Base-by-base conservation (phyloP, 176 grass and related monocot genomes). In the Eleusine indica region DNA sequence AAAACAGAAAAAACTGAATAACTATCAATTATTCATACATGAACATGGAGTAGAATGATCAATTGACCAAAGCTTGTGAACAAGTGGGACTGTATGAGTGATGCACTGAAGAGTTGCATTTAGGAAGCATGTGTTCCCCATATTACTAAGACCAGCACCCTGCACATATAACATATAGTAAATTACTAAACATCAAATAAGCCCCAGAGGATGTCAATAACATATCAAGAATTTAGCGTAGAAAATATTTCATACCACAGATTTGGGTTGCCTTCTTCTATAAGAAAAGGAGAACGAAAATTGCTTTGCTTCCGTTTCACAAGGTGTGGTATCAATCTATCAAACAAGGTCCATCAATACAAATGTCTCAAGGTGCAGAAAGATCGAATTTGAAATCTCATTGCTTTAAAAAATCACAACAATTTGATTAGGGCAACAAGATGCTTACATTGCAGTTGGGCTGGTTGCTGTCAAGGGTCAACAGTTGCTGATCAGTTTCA, bases 61-160 rank as follows among this genome's bases (percentile, higher is more conserved):
- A 1, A 40, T 77, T 47, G 83, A 83, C 53, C 60, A 68, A 62
- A 96, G 83, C 85, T 78, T 93, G 62, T 90, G 78, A 73, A 91
- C 70, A 75, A 99, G 80, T 4, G 93, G 93, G 37, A 96, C 93
- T 40, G 93, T 99, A 69, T 99, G 96, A 51, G 93, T 94, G 40
- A 99, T 91, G 83, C 96, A 99, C 71, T 99, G 96, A 62, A 99
- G 93, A 61, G 86, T 89, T 58, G 89, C 77, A 69, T 99, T 99
- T 30, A 99, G 52, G 73, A 96, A 99, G 79, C 93, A 94, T 54
- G 96, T 99, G 85, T 99, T 96, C 43, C 93, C 96, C 83, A 99
- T 84, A 86, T 99, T 99, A 42, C 66, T 47, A 67, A 99, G 96
- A 83, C 85, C 86, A 77, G 96, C 93, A 68, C 93, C 96, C 96